Evolutionary conservation across 306 rosid species (phyloP), one percentile per base, ranked within the genome.

Genomic region (Prunus davidiana): DNA sequence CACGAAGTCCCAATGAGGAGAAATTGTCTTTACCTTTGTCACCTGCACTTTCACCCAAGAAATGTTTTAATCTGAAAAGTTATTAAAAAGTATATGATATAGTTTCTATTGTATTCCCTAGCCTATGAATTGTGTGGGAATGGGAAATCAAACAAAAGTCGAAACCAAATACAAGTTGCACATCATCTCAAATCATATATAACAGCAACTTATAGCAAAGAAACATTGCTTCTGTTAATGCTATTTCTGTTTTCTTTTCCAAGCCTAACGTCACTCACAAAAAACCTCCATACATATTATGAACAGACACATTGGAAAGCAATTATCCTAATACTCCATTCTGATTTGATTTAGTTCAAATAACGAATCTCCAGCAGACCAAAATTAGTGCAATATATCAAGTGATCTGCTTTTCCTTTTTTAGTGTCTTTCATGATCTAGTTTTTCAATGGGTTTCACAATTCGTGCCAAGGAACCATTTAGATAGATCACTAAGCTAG

Each of bases 1-100:
- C 6, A 92, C 97, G 25, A 83, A 50, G 62, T 95, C 89, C 82
- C 80, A 81, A 2, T 90, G 98, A 75, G 98, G 97, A 84, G 93
- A 75, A 75, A 90, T 20, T 50, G 98, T 95, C 76, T 89, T 75
- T 8, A 95, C 25, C 88, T 95, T 95, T 28, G 91, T 86, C 71
- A 85, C 97, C 97, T 92, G 88, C 77, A 69, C 65, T 30, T 73
- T 58, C 24, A 45, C 24, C 56, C 32, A 43, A 71, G 58, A 46
- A 11, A 71, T 56, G 12, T 20, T 4, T 1, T 27, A 22, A 14
- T 13, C 20, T 49, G 8, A 9, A 27, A 70, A 45, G 12, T 78
- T 50, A 32, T 28, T 30, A 6, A 19, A 57, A 63, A 52, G 15
- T 1, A 43, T 46, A 67, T 56, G 14, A 55, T 51, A 49, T 9